Base-by-base conservation (phyloP, 768 basidiomycete species). In the Pulveroboletus frians region DNA sequence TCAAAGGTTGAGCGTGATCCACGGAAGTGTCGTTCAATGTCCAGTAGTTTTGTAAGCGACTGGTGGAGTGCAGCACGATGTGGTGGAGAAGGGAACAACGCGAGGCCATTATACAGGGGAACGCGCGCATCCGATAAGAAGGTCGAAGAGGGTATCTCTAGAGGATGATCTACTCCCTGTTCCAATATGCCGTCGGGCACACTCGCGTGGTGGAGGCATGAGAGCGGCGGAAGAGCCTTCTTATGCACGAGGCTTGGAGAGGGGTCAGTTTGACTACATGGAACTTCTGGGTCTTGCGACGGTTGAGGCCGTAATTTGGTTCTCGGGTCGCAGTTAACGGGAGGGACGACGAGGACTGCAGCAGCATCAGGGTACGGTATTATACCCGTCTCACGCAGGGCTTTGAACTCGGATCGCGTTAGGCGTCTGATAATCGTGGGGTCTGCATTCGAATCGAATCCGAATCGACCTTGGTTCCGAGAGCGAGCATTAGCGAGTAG, bases 301-400 rank as follows among this genome's bases (percentile, higher is more conserved):
- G 36, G 69, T 52, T 29, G 66, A 13, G 80, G 77, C 21, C 74
- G 69, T 47, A 64, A 42, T 46, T 73, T 76, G 5, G 79, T 77
- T 23, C 51, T 50, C 14, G 74, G 73, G 56, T 82, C 69, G 47
- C 71, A 76, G 51, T 84, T 83, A 20, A 82, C 69, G 3, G 84
- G 84, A 15, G 88, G 85, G 6, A 84, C 75, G 26, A 86, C 74
- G 29, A 91, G 65, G 32, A 91, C 65, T n/a, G 87, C 88, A 2
- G 81, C 66, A 1, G 82, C 84, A 55, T 76, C 72, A 7, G 70
- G 61, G 58, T 72, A 74, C 4, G 81, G 77, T 29, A 84, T 63
- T 0, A 62, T 54, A 3, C 77, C 74, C 1, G 76, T 76, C 17
- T 69, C 58, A 47, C 73, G 73, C 23, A 88, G 61, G 1, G 58